A percentile compares a stretch with the other conserved stretches of the same genome.
Conservation (phyloP, 2,329 filamentous ascomycete species). For the Sporothrix pallida region DNA sequence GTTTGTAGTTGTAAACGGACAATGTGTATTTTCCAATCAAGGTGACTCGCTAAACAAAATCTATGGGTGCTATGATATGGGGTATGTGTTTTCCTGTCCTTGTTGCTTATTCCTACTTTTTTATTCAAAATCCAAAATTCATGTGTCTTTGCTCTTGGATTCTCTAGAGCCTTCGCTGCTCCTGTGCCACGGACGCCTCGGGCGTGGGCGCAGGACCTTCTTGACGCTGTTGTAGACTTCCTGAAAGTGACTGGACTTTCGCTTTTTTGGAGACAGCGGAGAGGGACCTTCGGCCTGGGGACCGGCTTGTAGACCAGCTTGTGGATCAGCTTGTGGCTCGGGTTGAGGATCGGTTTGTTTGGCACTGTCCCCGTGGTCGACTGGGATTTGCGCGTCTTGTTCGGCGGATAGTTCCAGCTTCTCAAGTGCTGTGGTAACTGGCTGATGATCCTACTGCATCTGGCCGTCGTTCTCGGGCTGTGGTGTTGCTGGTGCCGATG, state of each 20-base stretch:
- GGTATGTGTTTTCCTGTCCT: neutral
- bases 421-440: neutral
- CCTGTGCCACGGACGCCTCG: neutral
- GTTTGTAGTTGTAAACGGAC: neutral
- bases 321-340: too few relatives aligned
- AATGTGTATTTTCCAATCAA: neutral
- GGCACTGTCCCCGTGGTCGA: too few relatives aligned
- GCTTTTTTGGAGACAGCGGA: neutral
- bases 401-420: neutral
- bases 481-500: neutral
- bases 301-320: neutral
- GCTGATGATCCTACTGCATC: neutral
- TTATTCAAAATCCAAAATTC: neutral
- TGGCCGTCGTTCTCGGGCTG: neutral
- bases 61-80: conserved; percentile 4
- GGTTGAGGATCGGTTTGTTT: too few relatives aligned
- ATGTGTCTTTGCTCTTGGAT: neutral
- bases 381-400: neutral
- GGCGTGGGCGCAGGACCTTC: neutral
- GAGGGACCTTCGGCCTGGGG: neutral
- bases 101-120: neutral
- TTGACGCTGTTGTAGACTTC: neutral
- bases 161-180: neutral
- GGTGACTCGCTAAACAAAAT: neutral
- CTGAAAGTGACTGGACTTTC: neutral